Base-by-base conservation (phyloP, 805 yeast species). In the Myxozyma udenii region DNA sequence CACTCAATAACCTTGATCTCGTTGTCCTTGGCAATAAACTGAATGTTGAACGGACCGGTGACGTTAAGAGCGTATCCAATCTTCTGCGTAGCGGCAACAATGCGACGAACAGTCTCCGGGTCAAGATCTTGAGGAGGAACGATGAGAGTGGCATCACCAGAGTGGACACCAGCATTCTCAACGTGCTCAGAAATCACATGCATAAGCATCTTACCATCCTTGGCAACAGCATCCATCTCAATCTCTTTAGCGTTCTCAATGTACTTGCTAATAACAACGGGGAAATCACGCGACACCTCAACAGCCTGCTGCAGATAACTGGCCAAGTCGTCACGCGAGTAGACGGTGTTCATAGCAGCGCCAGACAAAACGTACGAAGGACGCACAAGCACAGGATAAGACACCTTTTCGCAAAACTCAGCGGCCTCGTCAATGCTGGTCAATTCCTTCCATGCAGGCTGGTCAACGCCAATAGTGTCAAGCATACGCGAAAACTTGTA, bases 111-210 rank as follows among this genome's bases (percentile, higher is more conserved):
- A 41, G 96, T 88, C 73, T 87, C 96, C 54, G 88, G 87, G 61
- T 85, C 91, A 64, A 93, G 78, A 67, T 87, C 95, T 74, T 91
- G 97, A 46, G 97, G 96, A 49, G 98, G 98, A 53, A 91, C 95
- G 69, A 91, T 86, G 66, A 91, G 75, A 43, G 98, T 93, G 56
- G 98, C 98, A 72, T 91, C 98, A 78, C 98, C 98, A 46, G 98
- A 91, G 73, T 91, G 98, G 40, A 91, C 96, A 80, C 98, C 98
- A 24, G 98, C 98, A 68, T 91, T 91, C 75, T 91, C 98, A 61
- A 93, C 96, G 70, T 91, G 98, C 73, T 93, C 98, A 50, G 96
- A 88, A 53, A 91, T 96, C 68, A 89, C 98, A 70, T 91, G 98
- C 89, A 91, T 87, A 63, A 93, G 79, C 73, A 91, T 77, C 71